A percentile compares a stretch with the other conserved stretches of the same genome.
Evolutionary conservation across 345 rosid genomes (phyloP).

Genomic region (Citrus medica): DNA sequence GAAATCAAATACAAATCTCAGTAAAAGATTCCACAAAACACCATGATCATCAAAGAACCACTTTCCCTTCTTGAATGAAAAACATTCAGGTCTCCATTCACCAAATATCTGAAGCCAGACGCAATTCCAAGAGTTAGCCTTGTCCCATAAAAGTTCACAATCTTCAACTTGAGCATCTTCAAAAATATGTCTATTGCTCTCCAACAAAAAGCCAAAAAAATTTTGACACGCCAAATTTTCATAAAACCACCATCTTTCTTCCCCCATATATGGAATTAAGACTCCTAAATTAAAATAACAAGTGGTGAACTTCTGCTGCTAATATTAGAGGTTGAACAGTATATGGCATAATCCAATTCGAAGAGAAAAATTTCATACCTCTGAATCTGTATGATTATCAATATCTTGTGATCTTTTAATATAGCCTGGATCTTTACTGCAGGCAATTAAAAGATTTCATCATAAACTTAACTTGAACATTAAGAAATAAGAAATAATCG

Average conservation of each 20-base stretch:
- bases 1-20: not conserved
- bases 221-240: not conserved
- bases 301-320: not conserved
- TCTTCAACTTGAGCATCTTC: not conserved
- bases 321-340: not conserved
- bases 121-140: not conserved
- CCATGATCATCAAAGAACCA: not conserved
- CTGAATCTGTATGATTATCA: slow-evolving; percentile 37
- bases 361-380: slow-evolving; percentile 34
- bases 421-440: slow-evolving; percentile 91
- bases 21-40: not conserved
- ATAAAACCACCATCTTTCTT: not conserved
- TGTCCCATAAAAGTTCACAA: not conserved
- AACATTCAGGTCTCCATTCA: not conserved
- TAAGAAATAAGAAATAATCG: not conserved
- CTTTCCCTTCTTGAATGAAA: not conserved
- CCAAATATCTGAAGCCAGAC: not conserved
- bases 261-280: not conserved
- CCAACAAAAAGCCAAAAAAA: not conserved
- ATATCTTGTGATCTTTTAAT: slow-evolving; percentile 47
- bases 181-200: not conserved
- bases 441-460: slow-evolving; percentile 22
- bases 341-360: not conserved
- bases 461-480: not conserved
- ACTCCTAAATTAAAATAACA: not conserved